Evolutionary conservation across 2,329 filamentous ascomycete species (phyloP), one percentile per base, ranked within the genome.

Genomic region (Paraphoma sp.): DNA sequence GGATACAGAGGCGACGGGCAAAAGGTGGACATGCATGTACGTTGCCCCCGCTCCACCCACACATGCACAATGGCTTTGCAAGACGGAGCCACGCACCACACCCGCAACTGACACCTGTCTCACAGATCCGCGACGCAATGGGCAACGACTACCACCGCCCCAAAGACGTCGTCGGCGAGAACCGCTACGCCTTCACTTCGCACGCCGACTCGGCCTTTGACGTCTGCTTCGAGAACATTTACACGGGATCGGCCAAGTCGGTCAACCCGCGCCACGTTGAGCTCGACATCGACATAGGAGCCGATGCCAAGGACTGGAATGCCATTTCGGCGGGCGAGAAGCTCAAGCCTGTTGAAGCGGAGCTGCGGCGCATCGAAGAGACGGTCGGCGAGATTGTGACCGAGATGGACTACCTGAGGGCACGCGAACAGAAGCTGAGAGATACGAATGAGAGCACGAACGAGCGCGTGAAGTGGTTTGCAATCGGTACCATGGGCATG

Each of bases 381-480:
- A 85, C 94, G 75, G 90, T 96, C 40, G 84, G 83, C 64, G 94
- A 98, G 81, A 88, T 98, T 63, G 94, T 97, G 47, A 80, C 80
- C 62, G 94, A 98, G 84, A 96, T 99, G 94, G 94, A 98, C 64
- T 99, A 98, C 81, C 86, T 99, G 70, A 87, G 95, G 65, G 71
- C 79, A 40, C 87, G 95, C 70, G 95, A 99, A 84, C 93, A 97
- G 86, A 96, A 92, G 83, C 86, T 99, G 70, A 86, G 95, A 77
- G 94, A 99, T 81, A 99, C 95, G 68, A 99, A 99, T 80, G 95
- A 99, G 89, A 98, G 94, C 84, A 99, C 95, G 65, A 99, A 99
- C 81, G 95, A 91, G 81, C 87, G 95, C 57, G 95, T 99, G 73
- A 99, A 98, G 84, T 98, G 92, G 93, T 99, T 99, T 80, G 94